Base-by-base conservation (phyloP, 2,329 filamentous ascomycete genomes). In the Leptographium procerum region DNA sequence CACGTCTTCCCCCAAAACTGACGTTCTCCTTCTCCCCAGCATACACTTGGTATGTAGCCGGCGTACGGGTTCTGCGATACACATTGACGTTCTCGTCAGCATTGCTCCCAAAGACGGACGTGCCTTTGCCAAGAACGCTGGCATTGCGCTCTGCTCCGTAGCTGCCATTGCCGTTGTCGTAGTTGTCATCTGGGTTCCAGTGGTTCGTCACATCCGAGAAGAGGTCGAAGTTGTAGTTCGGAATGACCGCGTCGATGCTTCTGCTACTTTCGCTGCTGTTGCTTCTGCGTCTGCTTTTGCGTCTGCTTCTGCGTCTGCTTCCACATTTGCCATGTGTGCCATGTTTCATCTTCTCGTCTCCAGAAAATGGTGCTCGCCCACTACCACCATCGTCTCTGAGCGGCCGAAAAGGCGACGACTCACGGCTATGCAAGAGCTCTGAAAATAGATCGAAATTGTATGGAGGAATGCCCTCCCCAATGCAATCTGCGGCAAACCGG, bases 371-470 rank as follows among this genome's bases (percentile, higher is more conserved):
- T n/a, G 40, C 19, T 22, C 13, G 40, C 16, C 40, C 7, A 4
- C 33, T 33, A 33, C n/a, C 4, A 16, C 51, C n/a, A 40, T 52
- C 50, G 7, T 22, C 50, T 10, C 28, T 52, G 50, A 52, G 13
- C 19, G 14, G 16, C 50, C 22, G 33, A 14, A 26, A 24, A 7
- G 52, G 52, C n/a, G 33, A 53, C 2, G 33, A 11, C 29, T 22
- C 31, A 14, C 52, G 36, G 26, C 26, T 55, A 9, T 31, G 24
- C 4, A 7, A 10, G 16, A 4, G 52, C 26, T 55, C 60, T 0
- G 60, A 60, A 24, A 60, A 57, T 4, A 56, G 52, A 33, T 58
- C 58, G 47, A 59, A 63, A 11, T 63, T 55, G 53, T 63, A 63
- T 0, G 58, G 57, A 3, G 58, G 60, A 9, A 59, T 51, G 2